These are phyloP conservation scores for Sutorius australiensis DNA, from an alignment of 768 basidiomycete genomes.

Conservation along the genomic window DNA sequence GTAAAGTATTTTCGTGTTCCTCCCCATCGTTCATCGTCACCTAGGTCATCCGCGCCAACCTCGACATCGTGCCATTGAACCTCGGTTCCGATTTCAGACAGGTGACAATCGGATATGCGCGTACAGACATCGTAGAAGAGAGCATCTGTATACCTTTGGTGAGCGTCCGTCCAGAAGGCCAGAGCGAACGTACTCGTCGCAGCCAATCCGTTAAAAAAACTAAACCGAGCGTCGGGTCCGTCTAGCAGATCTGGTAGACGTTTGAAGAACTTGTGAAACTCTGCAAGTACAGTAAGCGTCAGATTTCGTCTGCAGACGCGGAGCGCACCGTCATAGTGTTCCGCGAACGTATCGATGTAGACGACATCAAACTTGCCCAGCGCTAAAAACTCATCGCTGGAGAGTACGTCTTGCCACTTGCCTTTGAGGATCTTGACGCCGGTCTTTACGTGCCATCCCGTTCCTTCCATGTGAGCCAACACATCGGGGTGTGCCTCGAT, in stretches of 20 bases:
- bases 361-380: slow-evolving; percentile 82
- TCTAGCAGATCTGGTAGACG: slow-evolving; percentile 71
- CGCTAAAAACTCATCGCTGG: slow-evolving; percentile 50
- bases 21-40: slow-evolving; percentile 65
- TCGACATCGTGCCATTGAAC: slow-evolving; percentile 82
- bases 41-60: slow-evolving; percentile 44
- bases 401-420: slow-evolving; percentile 89
- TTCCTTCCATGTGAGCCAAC: slow-evolving; percentile 69
- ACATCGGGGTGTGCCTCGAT: slow-evolving; percentile 95
- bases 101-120: slow-evolving; percentile 76
- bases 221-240: slow-evolving; percentile 73
- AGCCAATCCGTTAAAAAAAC: slow-evolving; percentile 97
- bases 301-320: background rate
- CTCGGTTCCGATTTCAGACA: slow-evolving; percentile 75
- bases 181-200: slow-evolving; percentile 69
- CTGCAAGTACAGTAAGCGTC: slow-evolving; percentile 25
- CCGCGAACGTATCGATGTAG: slow-evolving; percentile 93
- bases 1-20: slow-evolving; percentile 73
- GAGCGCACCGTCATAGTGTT: slow-evolving; percentile 65
- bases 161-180: background rate
- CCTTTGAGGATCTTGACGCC: slow-evolving; percentile 83
- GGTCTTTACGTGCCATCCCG: slow-evolving; percentile 73
- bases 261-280: slow-evolving; percentile 79
- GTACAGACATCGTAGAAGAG: slow-evolving; percentile 92
- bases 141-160: slow-evolving; percentile 50